Conservation (phyloP, 2,329 filamentous ascomycete species). For the Penicillium sp. region DNA sequence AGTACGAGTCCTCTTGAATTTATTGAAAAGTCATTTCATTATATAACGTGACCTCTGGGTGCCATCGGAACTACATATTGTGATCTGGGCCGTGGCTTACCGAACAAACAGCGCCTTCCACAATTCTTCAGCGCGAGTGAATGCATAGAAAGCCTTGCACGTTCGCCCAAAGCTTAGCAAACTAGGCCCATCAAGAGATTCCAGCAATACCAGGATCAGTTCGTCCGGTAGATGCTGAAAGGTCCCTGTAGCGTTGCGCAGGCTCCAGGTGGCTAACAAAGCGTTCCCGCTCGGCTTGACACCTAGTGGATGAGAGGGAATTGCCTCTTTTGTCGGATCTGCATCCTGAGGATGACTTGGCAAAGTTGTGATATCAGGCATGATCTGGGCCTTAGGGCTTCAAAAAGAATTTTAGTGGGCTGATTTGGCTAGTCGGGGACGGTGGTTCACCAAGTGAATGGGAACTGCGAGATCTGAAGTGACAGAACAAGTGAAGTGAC, state of each 20-base stretch:
- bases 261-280: conserved; percentile 65
- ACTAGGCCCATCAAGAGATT: conserved; percentile 66
- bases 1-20: conserved; percentile 11
- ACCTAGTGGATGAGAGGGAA: conserved; percentile 78
- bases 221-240: conserved; percentile 78
- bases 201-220: conserved; percentile 72
- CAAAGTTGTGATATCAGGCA: conserved; percentile 38
- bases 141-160: conserved; percentile 85
- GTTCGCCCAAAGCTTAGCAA: conserved; percentile 71
- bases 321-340: conserved; percentile 47
- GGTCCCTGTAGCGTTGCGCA: conserved; percentile 65
- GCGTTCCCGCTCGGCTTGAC: conserved; percentile 88
- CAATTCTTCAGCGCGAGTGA: conserved; percentile 78
- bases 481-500: conserved; percentile 12
- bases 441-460: conserved; percentile 12
- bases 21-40: conserved; percentile 1
- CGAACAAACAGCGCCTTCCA: conserved; percentile 84
- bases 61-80: conserved; percentile 6
- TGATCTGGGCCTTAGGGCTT: conserved; percentile 28
- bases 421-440: conserved; percentile 8
- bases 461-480: conserved; percentile 18
- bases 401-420: conserved; percentile 16
- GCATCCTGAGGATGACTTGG: conserved; percentile 23
- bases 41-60: neutral
- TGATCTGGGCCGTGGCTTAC: conserved; percentile 59